These are phyloP conservation scores for Ascomycota sp. DNA, from an alignment of 2,329 filamentous ascomycete species.

Conservation along the genomic window DNA sequence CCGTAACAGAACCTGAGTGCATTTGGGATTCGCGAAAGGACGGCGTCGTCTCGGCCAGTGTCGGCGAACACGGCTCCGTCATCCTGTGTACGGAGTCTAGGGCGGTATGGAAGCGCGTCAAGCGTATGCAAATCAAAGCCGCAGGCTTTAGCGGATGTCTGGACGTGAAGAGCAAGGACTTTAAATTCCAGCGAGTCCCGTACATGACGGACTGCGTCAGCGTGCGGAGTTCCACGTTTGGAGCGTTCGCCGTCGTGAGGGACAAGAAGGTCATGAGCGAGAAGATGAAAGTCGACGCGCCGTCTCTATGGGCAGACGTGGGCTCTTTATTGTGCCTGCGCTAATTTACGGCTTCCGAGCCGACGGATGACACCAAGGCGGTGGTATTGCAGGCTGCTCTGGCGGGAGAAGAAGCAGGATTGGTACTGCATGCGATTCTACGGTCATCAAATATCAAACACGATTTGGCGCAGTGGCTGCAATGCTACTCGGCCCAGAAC, in stretches of 20 bases:
- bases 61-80: conserved; percentile 84
- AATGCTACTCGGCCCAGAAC: conserved; percentile 16
- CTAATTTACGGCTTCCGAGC: conserved; percentile 29
- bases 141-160: conserved; percentile 22
- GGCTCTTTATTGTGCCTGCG: conserved; percentile 47
- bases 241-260: conserved; percentile 71
- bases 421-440: conserved; percentile 31
- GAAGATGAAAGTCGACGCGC: conserved; percentile 43
- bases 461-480: conserved; percentile 34
- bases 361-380: conserved; percentile 8
- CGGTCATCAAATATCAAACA: conserved; percentile 44
- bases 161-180: conserved; percentile 58
- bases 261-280: conserved; percentile 66
- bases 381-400: conserved; percentile 16
- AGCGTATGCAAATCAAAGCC: conserved; percentile 62
- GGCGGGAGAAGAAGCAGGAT: conserved; percentile 24
- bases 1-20: conserved; percentile 56
- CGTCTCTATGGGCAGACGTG: conserved; percentile 55
- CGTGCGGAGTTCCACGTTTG: conserved; percentile 74
- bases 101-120: conserved; percentile 78
- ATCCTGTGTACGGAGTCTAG: conserved; percentile 86
- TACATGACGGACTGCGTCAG: conserved; percentile 68
- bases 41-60: conserved; percentile 66
- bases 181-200: conserved; percentile 84
- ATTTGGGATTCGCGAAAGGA: conserved; percentile 83